These are phyloP conservation scores for Saprolegnia parasitica DNA, from an alignment of 352 stramenopile species.

Conservation along the genomic window DNA sequence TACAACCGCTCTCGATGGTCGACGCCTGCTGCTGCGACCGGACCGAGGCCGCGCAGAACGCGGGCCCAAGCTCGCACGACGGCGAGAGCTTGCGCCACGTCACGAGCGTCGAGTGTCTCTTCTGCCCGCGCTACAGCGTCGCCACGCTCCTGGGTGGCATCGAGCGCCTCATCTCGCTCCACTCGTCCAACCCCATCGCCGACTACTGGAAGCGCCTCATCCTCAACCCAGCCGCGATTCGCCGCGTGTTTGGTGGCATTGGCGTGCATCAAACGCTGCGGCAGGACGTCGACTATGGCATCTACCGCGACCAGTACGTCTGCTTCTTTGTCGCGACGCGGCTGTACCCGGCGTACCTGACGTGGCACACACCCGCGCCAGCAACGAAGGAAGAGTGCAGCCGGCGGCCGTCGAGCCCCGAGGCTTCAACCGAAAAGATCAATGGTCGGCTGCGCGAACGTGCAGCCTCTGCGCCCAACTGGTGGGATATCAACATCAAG, in stretches of 20 bases:
- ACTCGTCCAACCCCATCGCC: neutral
- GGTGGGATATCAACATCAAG: constrained; percentile 11
- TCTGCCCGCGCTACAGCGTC: constrained; percentile 11
- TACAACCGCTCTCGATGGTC: neutral
- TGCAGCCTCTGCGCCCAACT: neutral
- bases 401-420: constrained; percentile 1
- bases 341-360: constrained; percentile 6
- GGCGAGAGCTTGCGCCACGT: constrained; percentile 3
- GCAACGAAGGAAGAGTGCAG: neutral
- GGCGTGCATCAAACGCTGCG: neutral
- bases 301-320: constrained; percentile 9
- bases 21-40: constrained; percentile 9
- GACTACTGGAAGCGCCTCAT: constrained; percentile 11
- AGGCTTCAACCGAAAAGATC: neutral
- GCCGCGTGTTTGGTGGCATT: neutral
- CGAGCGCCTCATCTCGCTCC: constrained; percentile 4
- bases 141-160: constrained; percentile 1
- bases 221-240: constrained; percentile 3
- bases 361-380: neutral
- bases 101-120: constrained; percentile 12
- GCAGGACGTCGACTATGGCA: neutral
- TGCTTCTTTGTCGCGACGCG: constrained; percentile 9
- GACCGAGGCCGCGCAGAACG: neutral
- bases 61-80: neutral
- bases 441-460: neutral